A percentile compares a stretch with the other conserved stretches of the same genome.
Conservation (phyloP, 345 rosid species). For the Brassica cretica region DNA sequence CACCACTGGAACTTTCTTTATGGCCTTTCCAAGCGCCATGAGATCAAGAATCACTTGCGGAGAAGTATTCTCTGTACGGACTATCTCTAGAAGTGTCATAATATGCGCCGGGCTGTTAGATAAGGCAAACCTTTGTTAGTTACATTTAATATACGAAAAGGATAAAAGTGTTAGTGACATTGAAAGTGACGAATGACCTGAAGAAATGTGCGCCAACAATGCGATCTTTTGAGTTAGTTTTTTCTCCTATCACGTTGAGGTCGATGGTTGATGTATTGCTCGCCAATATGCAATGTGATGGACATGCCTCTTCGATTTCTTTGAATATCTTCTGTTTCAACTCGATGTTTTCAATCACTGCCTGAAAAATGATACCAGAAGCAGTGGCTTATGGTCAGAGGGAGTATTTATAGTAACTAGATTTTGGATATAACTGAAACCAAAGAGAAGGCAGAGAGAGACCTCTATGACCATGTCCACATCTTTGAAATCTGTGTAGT, state of each 20-base stretch:
- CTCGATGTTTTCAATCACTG: constrained; percentile 78
- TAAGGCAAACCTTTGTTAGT: constrained; percentile 20
- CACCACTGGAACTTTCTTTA: constrained; percentile 93
- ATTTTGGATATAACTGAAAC: constrained; percentile 16
- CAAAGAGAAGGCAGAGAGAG: constrained; percentile 12
- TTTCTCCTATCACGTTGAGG: constrained; percentile 73
- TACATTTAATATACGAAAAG: not conserved
- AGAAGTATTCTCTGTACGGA: constrained; percentile 76
- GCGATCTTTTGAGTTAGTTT: constrained; percentile 71
- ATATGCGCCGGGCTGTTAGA: constrained; percentile 87
- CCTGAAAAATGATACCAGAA: constrained; percentile 54
- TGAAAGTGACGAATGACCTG: constrained; percentile 52
- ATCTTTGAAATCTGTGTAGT: constrained; percentile 80
- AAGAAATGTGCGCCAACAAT: constrained; percentile 96
- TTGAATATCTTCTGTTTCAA: constrained; percentile 86
- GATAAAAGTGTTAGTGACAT: not conserved
- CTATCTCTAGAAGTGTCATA: constrained; percentile 96
- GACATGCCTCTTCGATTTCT: constrained; percentile 79
- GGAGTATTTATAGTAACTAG: not conserved
- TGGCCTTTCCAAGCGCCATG: constrained; percentile 78
- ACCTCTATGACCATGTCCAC: constrained; percentile 99
- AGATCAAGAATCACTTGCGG: constrained; percentile 89
- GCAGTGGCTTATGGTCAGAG: constrained; percentile 6
- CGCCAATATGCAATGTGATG: constrained; percentile 86
- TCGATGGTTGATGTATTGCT: constrained; percentile 89